Percentiles rank a stretch among this genome's conserved stretches.
phyloP scores from a whole-genome alignment of 2,329 filamentous ascomycete genomes.

The Colletotrichum truncatum region DNA sequence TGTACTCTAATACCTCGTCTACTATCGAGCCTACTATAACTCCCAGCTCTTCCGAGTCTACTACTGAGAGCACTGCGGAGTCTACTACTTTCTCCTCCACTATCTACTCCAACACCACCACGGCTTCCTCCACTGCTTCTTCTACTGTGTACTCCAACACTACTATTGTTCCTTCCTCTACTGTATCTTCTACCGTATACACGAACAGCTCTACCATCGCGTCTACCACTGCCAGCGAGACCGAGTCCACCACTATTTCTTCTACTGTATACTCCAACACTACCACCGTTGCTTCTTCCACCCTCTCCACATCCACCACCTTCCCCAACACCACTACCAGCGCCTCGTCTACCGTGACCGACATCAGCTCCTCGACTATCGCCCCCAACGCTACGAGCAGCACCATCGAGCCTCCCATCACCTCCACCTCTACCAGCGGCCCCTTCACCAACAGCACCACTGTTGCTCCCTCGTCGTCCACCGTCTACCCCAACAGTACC shows the following conservation, averaged over 20 bases:
- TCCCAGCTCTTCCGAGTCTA: too few relatives aligned
- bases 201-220: background rate
- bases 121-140: background rate
- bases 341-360: background rate
- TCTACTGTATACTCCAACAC: background rate
- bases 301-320: background rate
- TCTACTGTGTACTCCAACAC: background rate
- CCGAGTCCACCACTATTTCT: too few relatives aligned
- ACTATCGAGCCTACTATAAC: too few relatives aligned
- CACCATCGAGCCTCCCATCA: background rate
- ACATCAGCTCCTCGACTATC: background rate
- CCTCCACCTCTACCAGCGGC: background rate
- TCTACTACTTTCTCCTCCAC: too few relatives aligned
- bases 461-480: background rate
- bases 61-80: too few relatives aligned
- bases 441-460: background rate
- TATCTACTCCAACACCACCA: background rate
- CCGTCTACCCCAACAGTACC: background rate
- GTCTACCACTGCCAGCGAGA: too few relatives aligned
- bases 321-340: slow-evolving; percentile 1
- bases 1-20: too few relatives aligned
- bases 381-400: slow-evolving; percentile 7
- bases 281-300: background rate
- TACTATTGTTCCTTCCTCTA: background rate
- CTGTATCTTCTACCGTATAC: too few relatives aligned